Evolutionary conservation across 2,329 filamentous ascomycete genomes (phyloP), one percentile per base, ranked within the genome.

Genomic region (Diaporthe amygdali): DNA sequence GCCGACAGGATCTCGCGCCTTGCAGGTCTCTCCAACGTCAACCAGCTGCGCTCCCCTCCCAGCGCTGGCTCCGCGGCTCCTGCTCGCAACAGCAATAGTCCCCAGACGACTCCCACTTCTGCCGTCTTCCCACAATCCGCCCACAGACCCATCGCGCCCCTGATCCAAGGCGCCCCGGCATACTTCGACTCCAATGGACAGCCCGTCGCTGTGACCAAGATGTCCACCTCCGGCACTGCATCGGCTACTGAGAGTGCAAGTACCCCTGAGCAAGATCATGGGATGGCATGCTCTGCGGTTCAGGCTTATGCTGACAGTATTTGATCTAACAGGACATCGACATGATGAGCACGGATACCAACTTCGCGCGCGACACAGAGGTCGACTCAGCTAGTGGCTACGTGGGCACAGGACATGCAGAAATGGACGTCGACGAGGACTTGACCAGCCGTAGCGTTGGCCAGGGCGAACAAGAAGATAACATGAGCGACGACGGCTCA

Each of bases 1-100:
- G 95, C 94, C 74, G 95, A 98, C 82, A 95, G 96, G 78, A 98
- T 98, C 82, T 97, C 95, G 52, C 95, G 96, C 64, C 91, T 98
- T 27, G 94, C 95, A 15, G 96, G 96, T n/a, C 89, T 98, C 46
- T 95, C 97, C 81, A 91, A 94, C 70, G 92, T 98, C 70, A 92
- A 93, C 20, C 93, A 94, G n/a, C 87, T 92, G 52, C 91, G 93
- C 73, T 85, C 89, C 37, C 81, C 83, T 12, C 77, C 82, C 8
- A 77, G 76, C 41, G 76, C 78, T 61, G 72, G 64, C 52, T 73
- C 71, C 14, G 82, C 82, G 73, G 77, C 80, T 14, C 74, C 81
- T 72, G 75, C 76, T 76, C 77, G 75, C 74, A 78, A 73, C 73
- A 81, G 74, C 77, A 78, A 59, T 61, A 74, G 76, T 34, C 86